Evolutionary conservation across 495 filamentous ascomycete genomes (phyloP).

Genomic region (Aspergillus cavernicola): DNA sequence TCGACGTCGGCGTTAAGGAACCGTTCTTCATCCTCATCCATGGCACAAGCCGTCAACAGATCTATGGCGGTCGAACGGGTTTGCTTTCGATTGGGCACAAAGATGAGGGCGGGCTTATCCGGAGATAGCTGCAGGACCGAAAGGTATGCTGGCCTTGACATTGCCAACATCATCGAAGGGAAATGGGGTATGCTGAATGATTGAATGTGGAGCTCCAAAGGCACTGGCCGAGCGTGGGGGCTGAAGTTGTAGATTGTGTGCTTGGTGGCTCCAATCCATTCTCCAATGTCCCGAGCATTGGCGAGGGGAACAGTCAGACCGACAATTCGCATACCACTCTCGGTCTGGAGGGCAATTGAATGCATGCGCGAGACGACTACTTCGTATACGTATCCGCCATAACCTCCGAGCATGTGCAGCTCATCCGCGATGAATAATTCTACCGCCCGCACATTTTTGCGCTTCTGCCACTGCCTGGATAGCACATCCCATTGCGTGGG

Average conservation of each 20-base stretch:
- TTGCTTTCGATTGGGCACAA: constrained; percentile 91
- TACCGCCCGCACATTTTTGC: constrained; percentile 90
- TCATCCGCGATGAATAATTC: constrained; percentile 95
- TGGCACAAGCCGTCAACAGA: constrained; percentile 74
- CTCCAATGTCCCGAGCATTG: constrained; percentile 88
- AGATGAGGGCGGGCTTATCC: constrained; percentile 85
- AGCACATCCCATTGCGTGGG: constrained; percentile 93
- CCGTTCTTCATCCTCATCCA: constrained; percentile 88
- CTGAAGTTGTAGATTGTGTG: constrained; percentile 99
- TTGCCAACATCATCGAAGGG: constrained; percentile 95
- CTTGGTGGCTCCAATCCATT: constrained; percentile 99
- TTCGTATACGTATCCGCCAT: constrained; percentile 87
- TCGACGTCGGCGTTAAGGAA: constrained; percentile 80
- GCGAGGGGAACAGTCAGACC: constrained; percentile 90
- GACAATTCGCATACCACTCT: constrained; percentile 80
- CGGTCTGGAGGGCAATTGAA: constrained; percentile 84
- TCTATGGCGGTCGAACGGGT: constrained; percentile 86
- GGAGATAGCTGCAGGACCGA: constrained; percentile 80
- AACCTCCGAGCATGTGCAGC: constrained; percentile 91
- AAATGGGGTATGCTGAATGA: constrained; percentile 96
- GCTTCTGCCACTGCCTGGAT: constrained; percentile 90
- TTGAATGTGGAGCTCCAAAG: constrained; percentile 91
- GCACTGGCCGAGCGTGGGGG: constrained; percentile 79
- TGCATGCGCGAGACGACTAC: constrained; percentile 96
- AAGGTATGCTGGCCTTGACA: constrained; percentile 90